Base-by-base conservation (phyloP, 179 eudicot genomes). In the Beta macrorhiza region DNA sequence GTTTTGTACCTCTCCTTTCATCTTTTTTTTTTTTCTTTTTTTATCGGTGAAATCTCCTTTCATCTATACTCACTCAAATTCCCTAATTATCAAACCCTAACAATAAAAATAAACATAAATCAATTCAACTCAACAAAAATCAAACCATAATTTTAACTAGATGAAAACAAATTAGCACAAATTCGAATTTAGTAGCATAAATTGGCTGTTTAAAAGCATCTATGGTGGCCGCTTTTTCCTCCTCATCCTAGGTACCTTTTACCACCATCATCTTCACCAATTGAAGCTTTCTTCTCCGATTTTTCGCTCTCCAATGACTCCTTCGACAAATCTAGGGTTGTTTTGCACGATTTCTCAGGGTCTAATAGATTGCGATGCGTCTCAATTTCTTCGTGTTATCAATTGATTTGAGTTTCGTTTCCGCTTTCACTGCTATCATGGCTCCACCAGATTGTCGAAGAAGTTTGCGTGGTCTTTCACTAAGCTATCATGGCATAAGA, bases 371-470 rank as follows among this genome's bases (percentile, higher is more conserved):
- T 77, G 29, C 92, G 90, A 25, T 25, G 25, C 25, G 25, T 14
- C 97, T 86, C 6, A 95, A 83, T 72, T 84, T 86, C 83, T 90
- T 89, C 63, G 87, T 83, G 83, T 95, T 93, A 57, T 90, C 86
- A 0, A 73, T 85, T 2, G 95, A 82, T 72, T 91, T 87, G n/a
- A 81, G 84, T 80, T 90, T 95, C 1, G 90, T 88, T 7, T 89
- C 87, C 7, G 88, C 91, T 76, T 91, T 93, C 8, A 85, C 90
- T 19, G 86, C 81, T 74, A 88, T 91, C 51, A 91, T 22, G 87
- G 81, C 53, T 91, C 89, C 45, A 95, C 68, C n/a, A 95, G 82
- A 15, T 73, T 85, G 86, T 95, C 95, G 84, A 93, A 95, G 85
- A 92, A 93, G 71, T 71, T 75, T 1, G 91, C 72, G 81, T 91